phyloP scores from a whole-genome alignment of 1,284 basidiomycete species.

The Cutaneotrichosporon dermatis region DNA sequence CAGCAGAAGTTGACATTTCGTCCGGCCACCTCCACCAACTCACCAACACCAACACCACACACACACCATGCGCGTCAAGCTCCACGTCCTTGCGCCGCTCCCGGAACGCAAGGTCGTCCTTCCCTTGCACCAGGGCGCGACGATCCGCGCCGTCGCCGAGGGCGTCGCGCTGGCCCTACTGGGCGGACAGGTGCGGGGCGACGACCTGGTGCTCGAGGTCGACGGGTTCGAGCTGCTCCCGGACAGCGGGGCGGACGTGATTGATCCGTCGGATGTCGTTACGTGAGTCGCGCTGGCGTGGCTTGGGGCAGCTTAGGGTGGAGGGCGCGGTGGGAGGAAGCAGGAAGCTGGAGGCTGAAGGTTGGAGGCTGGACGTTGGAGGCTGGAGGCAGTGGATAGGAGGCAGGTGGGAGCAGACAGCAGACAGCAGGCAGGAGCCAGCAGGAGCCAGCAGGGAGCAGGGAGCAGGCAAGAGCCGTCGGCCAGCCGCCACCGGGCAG shows the following conservation, averaged over 20 bases:
- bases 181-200: background rate
- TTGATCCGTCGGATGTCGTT: conserved; percentile 40
- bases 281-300: conserved; percentile 29
- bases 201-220: conserved; percentile 34
- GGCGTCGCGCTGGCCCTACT: conserved; percentile 1
- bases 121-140: background rate
- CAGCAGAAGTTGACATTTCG: background rate
- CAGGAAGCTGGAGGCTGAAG: too few species aligned
- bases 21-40: background rate
- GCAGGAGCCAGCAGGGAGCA: too few species aligned
- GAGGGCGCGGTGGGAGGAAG: too few species aligned
- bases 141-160: conserved; percentile 5
- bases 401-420: too few species aligned
- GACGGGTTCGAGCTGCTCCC: conserved; percentile 48
- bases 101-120: conserved; percentile 29
- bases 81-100: conserved; percentile 35
- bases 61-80: conserved; percentile 31
- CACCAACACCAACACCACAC: too few species aligned
- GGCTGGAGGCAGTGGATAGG: too few species aligned
- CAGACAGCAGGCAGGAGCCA: too few species aligned
- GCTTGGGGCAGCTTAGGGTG: background rate
- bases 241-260: conserved; percentile 30
- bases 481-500: too few species aligned
- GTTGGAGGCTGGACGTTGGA: too few species aligned
- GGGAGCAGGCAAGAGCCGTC: too few species aligned